Conservation (phyloP, 306 rosid species). For the Astragalus glycyphyllos region DNA sequence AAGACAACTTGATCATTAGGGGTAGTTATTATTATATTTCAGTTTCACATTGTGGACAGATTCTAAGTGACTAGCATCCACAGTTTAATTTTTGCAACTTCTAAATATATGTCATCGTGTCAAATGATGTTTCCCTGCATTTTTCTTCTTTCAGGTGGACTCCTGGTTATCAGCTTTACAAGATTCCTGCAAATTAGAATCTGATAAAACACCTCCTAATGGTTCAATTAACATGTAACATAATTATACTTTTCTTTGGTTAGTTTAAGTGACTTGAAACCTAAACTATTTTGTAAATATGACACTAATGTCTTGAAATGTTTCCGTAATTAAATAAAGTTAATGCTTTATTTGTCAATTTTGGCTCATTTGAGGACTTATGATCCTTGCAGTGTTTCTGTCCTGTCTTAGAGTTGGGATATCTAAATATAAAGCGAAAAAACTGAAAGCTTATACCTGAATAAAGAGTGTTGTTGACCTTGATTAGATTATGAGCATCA, state of each 20-base stretch:
- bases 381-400: constrained; percentile 16
- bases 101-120: constrained; percentile 21
- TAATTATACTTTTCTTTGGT: constrained; percentile 29
- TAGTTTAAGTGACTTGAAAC: constrained; percentile 35
- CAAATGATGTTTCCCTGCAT: constrained; percentile 26
- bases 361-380: constrained; percentile 22
- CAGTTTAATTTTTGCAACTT: constrained; percentile 17
- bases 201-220: constrained; percentile 47
- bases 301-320: constrained; percentile 19
- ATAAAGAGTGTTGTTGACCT: background rate
- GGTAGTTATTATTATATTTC: constrained; percentile 12
- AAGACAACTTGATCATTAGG: constrained; percentile 27
- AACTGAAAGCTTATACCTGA: constrained; percentile 22
- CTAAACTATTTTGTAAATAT: constrained; percentile 37
- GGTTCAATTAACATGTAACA: constrained; percentile 41
- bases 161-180: constrained; percentile 77
- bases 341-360: constrained; percentile 26
- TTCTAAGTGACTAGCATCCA: constrained; percentile 16
- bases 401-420: constrained; percentile 23
- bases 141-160: constrained; percentile 62
- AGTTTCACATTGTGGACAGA: constrained; percentile 7
- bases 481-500: background rate
- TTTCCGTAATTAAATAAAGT: constrained; percentile 31
- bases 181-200: constrained; percentile 62
- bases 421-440: constrained; percentile 5